Evolutionary conservation across 1,284 basidiomycete species (phyloP).

Genomic region (Leccinum subspadiceum): DNA sequence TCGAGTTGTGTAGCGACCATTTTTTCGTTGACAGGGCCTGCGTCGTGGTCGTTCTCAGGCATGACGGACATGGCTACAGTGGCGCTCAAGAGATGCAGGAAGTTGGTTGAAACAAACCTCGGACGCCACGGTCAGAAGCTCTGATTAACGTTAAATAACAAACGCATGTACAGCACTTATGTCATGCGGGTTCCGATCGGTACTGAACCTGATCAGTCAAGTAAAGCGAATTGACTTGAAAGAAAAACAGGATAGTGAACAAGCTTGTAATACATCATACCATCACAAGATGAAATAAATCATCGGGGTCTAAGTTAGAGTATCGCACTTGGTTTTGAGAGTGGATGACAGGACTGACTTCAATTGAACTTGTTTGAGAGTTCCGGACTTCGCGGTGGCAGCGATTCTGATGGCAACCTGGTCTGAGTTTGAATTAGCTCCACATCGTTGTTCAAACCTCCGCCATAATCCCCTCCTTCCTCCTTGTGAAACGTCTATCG

Average conservation of each 20-base stretch:
- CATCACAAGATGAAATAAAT: not conserved
- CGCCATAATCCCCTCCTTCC: not conserved
- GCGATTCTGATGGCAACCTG: not conserved
- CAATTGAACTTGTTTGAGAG: not conserved
- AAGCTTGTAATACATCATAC: not conserved
- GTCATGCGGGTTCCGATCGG: not conserved
- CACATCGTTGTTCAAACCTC: not conserved
- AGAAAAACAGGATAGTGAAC: not conserved
- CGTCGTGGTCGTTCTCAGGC: not conserved
- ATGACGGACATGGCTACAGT: not conserved
- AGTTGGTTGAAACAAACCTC: not conserved
- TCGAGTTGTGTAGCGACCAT: not conserved
- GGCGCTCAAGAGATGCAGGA: not conserved
- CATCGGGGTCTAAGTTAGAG: not conserved
- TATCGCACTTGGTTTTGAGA: not conserved
- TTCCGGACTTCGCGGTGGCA: not conserved
- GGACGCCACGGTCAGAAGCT: not conserved
- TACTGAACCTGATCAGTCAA: not conserved
- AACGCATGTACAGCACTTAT: not conserved
- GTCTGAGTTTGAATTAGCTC: not conserved
- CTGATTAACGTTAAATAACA: not conserved
- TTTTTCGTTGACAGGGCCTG: not conserved
- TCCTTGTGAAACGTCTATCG: not conserved
- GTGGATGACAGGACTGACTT: not conserved
- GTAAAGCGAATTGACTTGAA: not conserved